These are phyloP conservation scores for Spergularia azorica DNA, from an alignment of 179 eudicot genomes.

Conservation along the genomic window DNA sequence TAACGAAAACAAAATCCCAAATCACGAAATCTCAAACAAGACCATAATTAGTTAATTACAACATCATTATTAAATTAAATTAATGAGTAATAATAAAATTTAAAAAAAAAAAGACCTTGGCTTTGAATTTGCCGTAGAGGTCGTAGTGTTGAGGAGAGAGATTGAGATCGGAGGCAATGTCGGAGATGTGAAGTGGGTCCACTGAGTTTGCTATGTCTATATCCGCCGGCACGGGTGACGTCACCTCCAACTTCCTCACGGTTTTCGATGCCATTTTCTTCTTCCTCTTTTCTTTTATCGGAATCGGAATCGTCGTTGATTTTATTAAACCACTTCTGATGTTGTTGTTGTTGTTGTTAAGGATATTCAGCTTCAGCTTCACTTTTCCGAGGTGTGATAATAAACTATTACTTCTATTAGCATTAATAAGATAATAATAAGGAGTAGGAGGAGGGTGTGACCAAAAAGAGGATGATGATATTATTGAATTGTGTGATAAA, in stretches of 20 bases:
- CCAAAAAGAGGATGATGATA: too few species aligned
- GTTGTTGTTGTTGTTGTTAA: neutral
- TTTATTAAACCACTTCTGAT: neutral
- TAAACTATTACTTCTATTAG: too few species aligned
- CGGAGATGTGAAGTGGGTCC: slow-evolving; percentile 69
- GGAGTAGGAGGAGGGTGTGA: too few species aligned
- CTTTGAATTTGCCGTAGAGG: slow-evolving; percentile 93
- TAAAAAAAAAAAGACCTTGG: slow-evolving; percentile 58
- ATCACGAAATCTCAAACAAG: neutral
- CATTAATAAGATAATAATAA: too few species aligned
- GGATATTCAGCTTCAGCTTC: too few species aligned
- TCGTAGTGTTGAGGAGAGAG: slow-evolving; percentile 71
- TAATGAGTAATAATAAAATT: neutral
- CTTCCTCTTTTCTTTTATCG: too few species aligned
- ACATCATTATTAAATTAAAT: neutral
- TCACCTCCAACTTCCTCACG: slow-evolving; percentile 59
- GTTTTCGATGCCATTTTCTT: slow-evolving; percentile 48
- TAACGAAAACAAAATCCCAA: neutral
- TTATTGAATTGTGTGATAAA: too few species aligned
- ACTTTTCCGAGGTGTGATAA: too few species aligned
- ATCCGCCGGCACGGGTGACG: slow-evolving; percentile 94
- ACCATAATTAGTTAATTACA: neutral
- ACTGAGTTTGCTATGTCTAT: slow-evolving; percentile 91
- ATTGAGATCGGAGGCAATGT: slow-evolving; percentile 70
- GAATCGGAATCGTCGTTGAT: neutral